Conservation (phyloP, 2,329 filamentous ascomycete species). For the Alternaria brassicae region DNA sequence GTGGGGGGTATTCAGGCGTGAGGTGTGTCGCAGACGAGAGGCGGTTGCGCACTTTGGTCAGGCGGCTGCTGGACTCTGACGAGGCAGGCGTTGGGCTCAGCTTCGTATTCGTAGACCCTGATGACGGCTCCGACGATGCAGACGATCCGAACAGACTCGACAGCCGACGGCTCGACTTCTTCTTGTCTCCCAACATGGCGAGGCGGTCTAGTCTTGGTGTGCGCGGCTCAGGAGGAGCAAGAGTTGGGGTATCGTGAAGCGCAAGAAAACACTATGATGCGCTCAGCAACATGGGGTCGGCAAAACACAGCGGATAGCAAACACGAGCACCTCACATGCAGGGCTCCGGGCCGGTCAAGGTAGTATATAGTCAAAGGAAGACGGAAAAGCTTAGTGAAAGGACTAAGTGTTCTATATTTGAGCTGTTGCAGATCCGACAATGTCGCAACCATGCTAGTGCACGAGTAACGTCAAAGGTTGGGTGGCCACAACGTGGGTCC, state of each 20-base stretch:
- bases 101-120: slow-evolving; percentile 16
- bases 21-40: slow-evolving; percentile 42
- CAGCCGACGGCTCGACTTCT: slow-evolving; percentile 43
- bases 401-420: slow-evolving; percentile 37
- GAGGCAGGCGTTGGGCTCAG: slow-evolving; percentile 27
- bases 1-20: slow-evolving; percentile 42
- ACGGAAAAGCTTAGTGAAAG: slow-evolving; percentile 22
- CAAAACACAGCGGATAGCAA: slow-evolving; percentile 24
- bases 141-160: slow-evolving; percentile 44
- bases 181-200: slow-evolving; percentile 39
- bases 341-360: slow-evolving; percentile 15
- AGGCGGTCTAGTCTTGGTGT: background rate
- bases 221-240: background rate
- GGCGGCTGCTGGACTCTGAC: slow-evolving; percentile 39
- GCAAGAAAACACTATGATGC: slow-evolving; percentile 15
- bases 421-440: slow-evolving; percentile 35
- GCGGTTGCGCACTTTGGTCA: slow-evolving; percentile 44
- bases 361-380: slow-evolving; percentile 16
- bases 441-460: slow-evolving; percentile 29
- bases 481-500: slow-evolving; percentile 28
- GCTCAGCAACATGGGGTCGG: slow-evolving; percentile 20
- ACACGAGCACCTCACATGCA: slow-evolving; percentile 32
- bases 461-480: slow-evolving; percentile 17
- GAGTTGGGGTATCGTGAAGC: slow-evolving; percentile 3
- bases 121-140: slow-evolving; percentile 16